Evolutionary conservation across 2,329 filamentous ascomycete genomes (phyloP).

Genomic region (Penicillium sp.): DNA sequence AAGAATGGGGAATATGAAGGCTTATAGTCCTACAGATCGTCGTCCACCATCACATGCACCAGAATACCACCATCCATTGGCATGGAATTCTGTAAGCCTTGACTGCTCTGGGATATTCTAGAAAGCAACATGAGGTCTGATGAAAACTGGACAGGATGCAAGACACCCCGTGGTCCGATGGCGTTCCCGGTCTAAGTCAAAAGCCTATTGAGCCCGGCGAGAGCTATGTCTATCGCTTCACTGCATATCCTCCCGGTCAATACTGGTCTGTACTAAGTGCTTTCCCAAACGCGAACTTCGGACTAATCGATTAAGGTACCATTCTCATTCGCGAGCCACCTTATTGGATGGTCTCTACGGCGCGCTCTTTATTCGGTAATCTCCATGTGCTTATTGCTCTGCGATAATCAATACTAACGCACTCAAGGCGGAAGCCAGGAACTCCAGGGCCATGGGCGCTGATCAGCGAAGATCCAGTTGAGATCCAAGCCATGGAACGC

Average conservation of each 20-base stretch:
- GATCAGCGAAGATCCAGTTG: slow-evolving; percentile 42
- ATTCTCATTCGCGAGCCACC: slow-evolving; percentile 58
- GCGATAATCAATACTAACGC: too few species aligned
- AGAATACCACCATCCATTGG: slow-evolving; percentile 34
- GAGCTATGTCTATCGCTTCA: slow-evolving; percentile 56
- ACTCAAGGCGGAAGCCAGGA: too few species aligned
- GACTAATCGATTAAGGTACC: slow-evolving; percentile 44
- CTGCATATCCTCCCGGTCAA: slow-evolving; percentile 57
- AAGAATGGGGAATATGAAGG: too few species aligned
- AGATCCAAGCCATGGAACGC: slow-evolving; percentile 49
- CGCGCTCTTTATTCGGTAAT: slow-evolving; percentile 51
- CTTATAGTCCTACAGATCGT: slow-evolving; percentile 3
- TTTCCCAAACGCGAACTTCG: too few species aligned
- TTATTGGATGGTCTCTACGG: slow-evolving; percentile 63
- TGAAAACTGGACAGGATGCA: neutral
- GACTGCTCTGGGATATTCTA: neutral
- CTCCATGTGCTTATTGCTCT: neutral
- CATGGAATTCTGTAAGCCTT: slow-evolving; percentile 32
- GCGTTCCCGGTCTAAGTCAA: slow-evolving; percentile 59
- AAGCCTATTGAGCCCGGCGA: slow-evolving; percentile 53
- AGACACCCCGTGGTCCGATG: slow-evolving; percentile 60
- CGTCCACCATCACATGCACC: slow-evolving; percentile 34
- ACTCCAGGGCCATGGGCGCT: neutral
- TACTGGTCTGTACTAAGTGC: slow-evolving; percentile 43
- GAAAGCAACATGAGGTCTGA: neutral